Conservation (phyloP, 2,329 filamentous ascomycete species). For the Penicillium corylophilum region DNA sequence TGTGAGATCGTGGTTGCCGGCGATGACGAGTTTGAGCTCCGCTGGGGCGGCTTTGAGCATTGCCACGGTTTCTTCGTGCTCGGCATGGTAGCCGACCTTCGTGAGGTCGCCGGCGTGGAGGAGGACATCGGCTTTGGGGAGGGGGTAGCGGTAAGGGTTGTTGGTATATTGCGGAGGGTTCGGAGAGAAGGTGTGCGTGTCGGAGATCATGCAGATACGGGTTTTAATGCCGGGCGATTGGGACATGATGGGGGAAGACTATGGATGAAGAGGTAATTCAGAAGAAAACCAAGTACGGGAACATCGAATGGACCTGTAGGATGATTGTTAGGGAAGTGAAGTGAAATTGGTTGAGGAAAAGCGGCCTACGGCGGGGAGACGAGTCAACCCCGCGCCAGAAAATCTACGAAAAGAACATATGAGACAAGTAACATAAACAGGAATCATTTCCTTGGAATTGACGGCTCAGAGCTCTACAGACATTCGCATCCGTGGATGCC, state of each 20-base stretch:
- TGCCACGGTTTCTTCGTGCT: conserved; percentile 50
- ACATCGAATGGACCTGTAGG: neutral
- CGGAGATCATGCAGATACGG: conserved; percentile 44
- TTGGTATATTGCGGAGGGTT: conserved; percentile 17
- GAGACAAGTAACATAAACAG: conserved; percentile 26
- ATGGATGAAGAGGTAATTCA: conserved; percentile 1
- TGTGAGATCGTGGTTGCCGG: conserved; percentile 62
- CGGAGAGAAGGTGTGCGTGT: conserved; percentile 40
- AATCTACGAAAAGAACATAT: neutral
- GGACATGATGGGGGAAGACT: conserved; percentile 9
- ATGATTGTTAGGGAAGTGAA: neutral
- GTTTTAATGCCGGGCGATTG: conserved; percentile 33
- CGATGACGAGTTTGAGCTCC: conserved; percentile 61
- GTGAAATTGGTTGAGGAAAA: neutral
- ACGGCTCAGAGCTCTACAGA: conserved; percentile 42
- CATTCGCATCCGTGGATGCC: conserved; percentile 34
- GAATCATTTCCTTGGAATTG: conserved; percentile 39
- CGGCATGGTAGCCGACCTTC: conserved; percentile 47
- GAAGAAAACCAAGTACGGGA: neutral
- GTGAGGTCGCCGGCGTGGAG: conserved; percentile 62
- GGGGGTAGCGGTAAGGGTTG: conserved; percentile 41
- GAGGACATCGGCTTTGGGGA: conserved; percentile 54
- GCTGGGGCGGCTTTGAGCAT: conserved; percentile 52
- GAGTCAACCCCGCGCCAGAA: neutral
- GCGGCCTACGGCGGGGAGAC: neutral